Conservation (phyloP, 345 rosid species). For the Brassica nigra region DNA sequence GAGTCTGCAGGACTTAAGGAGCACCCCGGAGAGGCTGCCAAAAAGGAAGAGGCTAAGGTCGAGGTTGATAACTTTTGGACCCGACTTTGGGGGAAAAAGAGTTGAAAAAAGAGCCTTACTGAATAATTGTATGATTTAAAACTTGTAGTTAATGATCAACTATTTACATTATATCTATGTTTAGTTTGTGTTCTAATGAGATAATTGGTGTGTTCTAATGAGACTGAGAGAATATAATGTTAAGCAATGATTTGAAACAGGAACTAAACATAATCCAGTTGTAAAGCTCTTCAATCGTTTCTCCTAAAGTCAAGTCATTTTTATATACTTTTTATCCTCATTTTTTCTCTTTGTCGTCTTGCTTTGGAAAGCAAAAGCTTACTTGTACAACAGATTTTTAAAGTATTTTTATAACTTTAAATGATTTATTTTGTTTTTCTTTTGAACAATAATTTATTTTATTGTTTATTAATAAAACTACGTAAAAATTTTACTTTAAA, state of each 20-base stretch:
- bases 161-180: background rate
- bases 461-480: no score
- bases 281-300: background rate
- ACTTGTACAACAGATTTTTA: background rate
- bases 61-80: conserved; percentile 33
- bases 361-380: conserved; percentile 11
- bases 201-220: no score
- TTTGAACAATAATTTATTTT: no score
- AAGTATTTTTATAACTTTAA: no score
- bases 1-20: background rate
- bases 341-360: background rate
- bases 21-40: background rate
- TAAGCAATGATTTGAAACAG: background rate
- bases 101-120: background rate
- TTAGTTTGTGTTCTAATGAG: background rate
- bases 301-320: background rate
- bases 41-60: conserved; percentile 12
- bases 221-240: background rate
- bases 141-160: background rate
- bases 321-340: background rate
- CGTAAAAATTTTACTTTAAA: no score
- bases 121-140: background rate
- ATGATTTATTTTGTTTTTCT: no score
- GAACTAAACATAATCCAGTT: background rate
- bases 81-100: conserved; percentile 23